Evolutionary conservation across 1,284 basidiomycete species (phyloP).

Genomic region (Filobasidium uniguttulatum): DNA sequence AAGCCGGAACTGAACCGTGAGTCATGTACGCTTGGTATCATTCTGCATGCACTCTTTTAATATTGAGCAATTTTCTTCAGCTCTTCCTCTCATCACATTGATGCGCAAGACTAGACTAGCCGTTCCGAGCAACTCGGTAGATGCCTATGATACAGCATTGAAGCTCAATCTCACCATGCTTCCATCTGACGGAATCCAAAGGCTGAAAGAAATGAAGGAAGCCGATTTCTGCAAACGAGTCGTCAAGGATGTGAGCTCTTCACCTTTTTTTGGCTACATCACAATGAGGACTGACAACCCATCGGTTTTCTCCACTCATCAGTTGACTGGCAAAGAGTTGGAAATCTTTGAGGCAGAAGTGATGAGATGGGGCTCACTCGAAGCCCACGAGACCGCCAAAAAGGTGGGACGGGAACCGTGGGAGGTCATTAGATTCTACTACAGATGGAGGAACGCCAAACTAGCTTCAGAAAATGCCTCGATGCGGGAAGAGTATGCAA

Average conservation of each 20-base stretch:
- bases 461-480: conserved; percentile 33
- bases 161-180: conserved; percentile 1
- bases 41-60: neutral
- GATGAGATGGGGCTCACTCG: conserved; percentile 31
- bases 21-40: neutral
- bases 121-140: conserved; percentile 4
- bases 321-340: conserved; percentile 27
- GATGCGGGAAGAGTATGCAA: conserved; percentile 21
- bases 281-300: conserved; percentile 4
- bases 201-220: neutral
- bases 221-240: conserved; percentile 8
- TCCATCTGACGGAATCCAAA: neutral
- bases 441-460: conserved; percentile 36
- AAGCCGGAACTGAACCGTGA: conserved; percentile 7
- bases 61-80: neutral
- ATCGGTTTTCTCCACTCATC: no score
- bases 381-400: conserved; percentile 29
- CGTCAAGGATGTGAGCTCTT: conserved; percentile 2
- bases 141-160: conserved; percentile 9
- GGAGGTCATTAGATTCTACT: conserved; percentile 33
- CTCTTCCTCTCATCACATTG: conserved; percentile 3
- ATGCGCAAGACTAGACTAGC: conserved; percentile 5
- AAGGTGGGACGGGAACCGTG: conserved; percentile 25
- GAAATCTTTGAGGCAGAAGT: conserved; percentile 27
- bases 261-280: neutral